These are phyloP conservation scores for Monilinia polystroma DNA, from an alignment of 2,329 filamentous ascomycete genomes.

Conservation along the genomic window DNA sequence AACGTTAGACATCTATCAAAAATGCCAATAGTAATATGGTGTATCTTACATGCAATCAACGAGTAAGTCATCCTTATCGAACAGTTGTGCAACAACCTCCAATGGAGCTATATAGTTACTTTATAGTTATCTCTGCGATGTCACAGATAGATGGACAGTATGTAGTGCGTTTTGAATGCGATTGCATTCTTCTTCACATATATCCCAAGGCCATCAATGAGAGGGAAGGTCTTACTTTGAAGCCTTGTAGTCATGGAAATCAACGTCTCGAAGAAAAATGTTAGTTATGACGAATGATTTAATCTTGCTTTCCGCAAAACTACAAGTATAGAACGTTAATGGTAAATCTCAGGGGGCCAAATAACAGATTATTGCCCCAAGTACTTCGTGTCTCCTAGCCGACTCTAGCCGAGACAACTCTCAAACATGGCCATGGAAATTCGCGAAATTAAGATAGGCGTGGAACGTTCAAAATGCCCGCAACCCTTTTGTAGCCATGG, in stretches of 20 bases:
- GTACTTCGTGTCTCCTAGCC: not conserved
- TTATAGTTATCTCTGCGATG: not conserved
- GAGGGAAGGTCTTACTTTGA: too few species aligned
- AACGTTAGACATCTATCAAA: not conserved
- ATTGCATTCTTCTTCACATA: not conserved
- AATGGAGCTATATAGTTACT: not conserved
- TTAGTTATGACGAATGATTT: not conserved
- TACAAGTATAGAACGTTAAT: not conserved
- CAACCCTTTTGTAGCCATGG: not conserved
- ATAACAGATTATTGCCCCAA: not conserved
- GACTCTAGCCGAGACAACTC: not conserved
- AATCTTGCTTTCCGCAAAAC: not conserved
- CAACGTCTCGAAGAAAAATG: not conserved
- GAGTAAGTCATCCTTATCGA: not conserved
- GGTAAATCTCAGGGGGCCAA: not conserved
- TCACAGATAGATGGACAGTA: not conserved
- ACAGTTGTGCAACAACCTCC: not conserved
- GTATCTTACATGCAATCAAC: too few species aligned
- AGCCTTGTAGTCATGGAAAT: not conserved
- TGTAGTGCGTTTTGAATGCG: not conserved
- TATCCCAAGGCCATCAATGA: not conserved
- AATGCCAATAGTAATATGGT: not conserved
- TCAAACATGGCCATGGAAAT: not conserved
- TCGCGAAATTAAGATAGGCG: not conserved
- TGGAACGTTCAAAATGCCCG: not conserved